phyloP scores from a whole-genome alignment of 257 asterid genomes.

The Thymus quinquecostatus region DNA sequence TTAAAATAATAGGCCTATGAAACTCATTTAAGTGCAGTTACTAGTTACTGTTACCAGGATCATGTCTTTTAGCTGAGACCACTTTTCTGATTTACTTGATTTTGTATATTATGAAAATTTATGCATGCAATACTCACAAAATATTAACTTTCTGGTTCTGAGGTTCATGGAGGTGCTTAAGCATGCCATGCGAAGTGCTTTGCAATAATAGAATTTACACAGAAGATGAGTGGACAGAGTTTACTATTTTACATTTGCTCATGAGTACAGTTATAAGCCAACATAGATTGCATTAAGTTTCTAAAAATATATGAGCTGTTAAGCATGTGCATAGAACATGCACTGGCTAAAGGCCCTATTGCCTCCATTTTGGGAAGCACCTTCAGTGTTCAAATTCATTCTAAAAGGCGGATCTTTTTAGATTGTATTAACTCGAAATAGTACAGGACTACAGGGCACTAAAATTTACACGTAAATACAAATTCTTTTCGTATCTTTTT shows the following conservation, averaged over 20 bases:
- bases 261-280: no score
- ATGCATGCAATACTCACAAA: not conserved
- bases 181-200: not conserved
- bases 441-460: not conserved
- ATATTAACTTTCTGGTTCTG: not conserved
- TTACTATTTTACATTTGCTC: not conserved
- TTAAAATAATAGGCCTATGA: not conserved
- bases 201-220: not conserved
- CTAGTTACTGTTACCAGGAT: not conserved
- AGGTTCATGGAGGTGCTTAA: not conserved
- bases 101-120: not conserved
- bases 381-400: not conserved
- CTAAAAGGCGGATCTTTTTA: not conserved
- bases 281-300: not conserved
- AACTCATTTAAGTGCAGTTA: not conserved
- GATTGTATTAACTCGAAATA: not conserved
- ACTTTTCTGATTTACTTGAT: slow-evolving; percentile 2
- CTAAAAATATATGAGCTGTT: not conserved
- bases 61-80: not conserved
- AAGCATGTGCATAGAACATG: slow-evolving; percentile 11
- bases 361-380: not conserved
- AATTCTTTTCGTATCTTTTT: not conserved
- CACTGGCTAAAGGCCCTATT: not conserved
- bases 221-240: not conserved
- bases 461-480: not conserved